Conservation (phyloP, 495 filamentous ascomycete genomes). For the Pseudomonodictys pantanalensis region DNA sequence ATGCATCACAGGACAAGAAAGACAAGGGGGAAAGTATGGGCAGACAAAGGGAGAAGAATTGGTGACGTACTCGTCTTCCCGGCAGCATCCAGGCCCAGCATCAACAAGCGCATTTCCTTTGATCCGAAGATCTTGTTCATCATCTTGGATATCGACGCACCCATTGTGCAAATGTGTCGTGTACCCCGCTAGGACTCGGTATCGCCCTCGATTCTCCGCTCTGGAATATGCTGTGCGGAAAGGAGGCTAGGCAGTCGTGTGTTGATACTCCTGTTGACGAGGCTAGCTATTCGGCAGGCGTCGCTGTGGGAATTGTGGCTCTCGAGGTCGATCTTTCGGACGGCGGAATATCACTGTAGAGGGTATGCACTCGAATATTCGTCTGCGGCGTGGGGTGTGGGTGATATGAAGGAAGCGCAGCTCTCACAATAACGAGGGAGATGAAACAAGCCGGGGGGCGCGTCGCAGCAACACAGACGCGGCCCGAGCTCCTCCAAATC, state of each 20-base stretch:
- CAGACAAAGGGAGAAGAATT: background rate
- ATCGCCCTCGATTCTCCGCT: no score
- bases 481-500: background rate
- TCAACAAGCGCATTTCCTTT: slow-evolving; percentile 96
- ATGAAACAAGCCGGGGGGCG: background rate
- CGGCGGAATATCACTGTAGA: no score
- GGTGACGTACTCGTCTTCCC: slow-evolving; percentile 82
- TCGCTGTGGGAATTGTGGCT: no score
- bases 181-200: no score
- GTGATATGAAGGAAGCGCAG: background rate
- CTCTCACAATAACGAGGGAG: background rate
- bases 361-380: background rate
- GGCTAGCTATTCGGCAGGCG: no score
- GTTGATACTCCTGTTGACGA: no score
- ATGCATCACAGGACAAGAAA: background rate
- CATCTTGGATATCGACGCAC: slow-evolving; percentile 78
- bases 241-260: slow-evolving; percentile 19
- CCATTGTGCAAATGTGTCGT: no score
- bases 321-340: no score
- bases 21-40: background rate
- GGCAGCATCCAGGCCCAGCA: slow-evolving; percentile 95
- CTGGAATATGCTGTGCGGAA: no score
- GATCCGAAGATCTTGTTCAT: slow-evolving; percentile 98
- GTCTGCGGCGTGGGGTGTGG: background rate
- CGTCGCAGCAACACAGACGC: background rate